Conservation (phyloP, 345 rosid species). For the Diplotaxis tenuifolia region DNA sequence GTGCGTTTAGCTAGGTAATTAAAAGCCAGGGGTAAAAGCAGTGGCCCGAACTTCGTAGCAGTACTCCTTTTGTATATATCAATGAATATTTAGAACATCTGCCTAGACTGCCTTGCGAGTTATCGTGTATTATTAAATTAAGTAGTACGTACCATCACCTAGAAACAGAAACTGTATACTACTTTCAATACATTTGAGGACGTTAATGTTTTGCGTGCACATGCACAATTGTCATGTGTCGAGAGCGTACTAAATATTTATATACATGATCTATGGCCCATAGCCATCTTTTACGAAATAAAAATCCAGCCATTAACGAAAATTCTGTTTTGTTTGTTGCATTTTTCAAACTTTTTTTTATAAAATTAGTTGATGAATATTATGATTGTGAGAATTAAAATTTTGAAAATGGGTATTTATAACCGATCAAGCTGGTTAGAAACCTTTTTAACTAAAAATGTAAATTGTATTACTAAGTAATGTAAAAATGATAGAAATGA, state of each 20-base stretch:
- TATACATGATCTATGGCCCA: neutral
- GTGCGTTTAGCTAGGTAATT: slow-evolving; percentile 34
- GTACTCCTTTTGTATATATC: slow-evolving; percentile 17
- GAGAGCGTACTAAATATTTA: neutral
- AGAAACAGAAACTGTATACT: slow-evolving; percentile 18
- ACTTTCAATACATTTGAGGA: neutral
- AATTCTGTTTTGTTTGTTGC: too few relatives aligned
- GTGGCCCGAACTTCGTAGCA: slow-evolving; percentile 28
- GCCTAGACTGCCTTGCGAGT: neutral
- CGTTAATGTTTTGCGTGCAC: slow-evolving; percentile 29
- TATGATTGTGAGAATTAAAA: too few relatives aligned
- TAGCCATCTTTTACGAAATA: neutral
- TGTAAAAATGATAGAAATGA: too few relatives aligned
- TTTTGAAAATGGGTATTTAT: too few relatives aligned
- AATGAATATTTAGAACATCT: slow-evolving; percentile 27
- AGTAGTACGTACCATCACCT: slow-evolving; percentile 6
- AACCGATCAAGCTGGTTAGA: too few relatives aligned
- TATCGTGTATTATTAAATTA: slow-evolving; percentile 1
- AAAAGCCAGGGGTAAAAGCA: too few relatives aligned
- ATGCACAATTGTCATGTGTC: slow-evolving; percentile 29
- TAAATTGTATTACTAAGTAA: too few relatives aligned
- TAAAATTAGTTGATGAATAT: too few relatives aligned
- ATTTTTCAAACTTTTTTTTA: too few relatives aligned
- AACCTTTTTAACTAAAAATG: too few relatives aligned
- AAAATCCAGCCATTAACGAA: too few relatives aligned